Conservation (phyloP, 495 filamentous ascomycete species). For the Penicillium coffeae region DNA sequence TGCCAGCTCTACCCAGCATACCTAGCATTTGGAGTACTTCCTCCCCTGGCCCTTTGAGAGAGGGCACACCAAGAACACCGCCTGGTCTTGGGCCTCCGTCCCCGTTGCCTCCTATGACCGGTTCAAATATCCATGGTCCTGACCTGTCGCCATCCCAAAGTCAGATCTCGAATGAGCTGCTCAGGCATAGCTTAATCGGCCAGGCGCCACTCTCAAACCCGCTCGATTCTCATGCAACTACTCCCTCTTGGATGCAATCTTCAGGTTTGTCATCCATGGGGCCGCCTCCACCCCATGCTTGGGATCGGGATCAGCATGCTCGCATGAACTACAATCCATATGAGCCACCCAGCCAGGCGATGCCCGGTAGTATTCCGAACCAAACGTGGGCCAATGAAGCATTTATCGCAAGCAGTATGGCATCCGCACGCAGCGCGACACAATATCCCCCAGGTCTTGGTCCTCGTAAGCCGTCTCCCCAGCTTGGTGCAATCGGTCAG, state of each 20-base stretch:
- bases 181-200: slow-evolving; percentile 26
- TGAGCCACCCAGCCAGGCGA: slow-evolving; percentile 27
- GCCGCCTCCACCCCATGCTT: slow-evolving; percentile 17
- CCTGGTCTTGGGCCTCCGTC: slow-evolving; percentile 31
- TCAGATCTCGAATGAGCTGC: slow-evolving; percentile 25
- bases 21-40: slow-evolving; percentile 48
- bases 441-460: slow-evolving; percentile 24
- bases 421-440: slow-evolving; percentile 22
- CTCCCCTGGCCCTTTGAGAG: slow-evolving; percentile 28
- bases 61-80: slow-evolving; percentile 32
- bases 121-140: slow-evolving; percentile 14
- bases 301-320: slow-evolving; percentile 24
- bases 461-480: slow-evolving; percentile 29
- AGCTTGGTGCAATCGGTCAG: slow-evolving; percentile 43
- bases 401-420: slow-evolving; percentile 37
- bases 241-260: slow-evolving; percentile 26
- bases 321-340: slow-evolving; percentile 18
- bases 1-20: slow-evolving; percentile 33
- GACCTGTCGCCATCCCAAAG: slow-evolving; percentile 25
- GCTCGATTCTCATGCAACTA: slow-evolving; percentile 17
- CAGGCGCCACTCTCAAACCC: slow-evolving; percentile 25
- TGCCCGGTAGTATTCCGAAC: slow-evolving; percentile 26
- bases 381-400: slow-evolving; percentile 42
- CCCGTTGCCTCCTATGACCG: slow-evolving; percentile 12
- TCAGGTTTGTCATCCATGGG: slow-evolving; percentile 17